Base-by-base conservation (phyloP, 495 filamentous ascomycete species). In the Daldinia childiae region DNA sequence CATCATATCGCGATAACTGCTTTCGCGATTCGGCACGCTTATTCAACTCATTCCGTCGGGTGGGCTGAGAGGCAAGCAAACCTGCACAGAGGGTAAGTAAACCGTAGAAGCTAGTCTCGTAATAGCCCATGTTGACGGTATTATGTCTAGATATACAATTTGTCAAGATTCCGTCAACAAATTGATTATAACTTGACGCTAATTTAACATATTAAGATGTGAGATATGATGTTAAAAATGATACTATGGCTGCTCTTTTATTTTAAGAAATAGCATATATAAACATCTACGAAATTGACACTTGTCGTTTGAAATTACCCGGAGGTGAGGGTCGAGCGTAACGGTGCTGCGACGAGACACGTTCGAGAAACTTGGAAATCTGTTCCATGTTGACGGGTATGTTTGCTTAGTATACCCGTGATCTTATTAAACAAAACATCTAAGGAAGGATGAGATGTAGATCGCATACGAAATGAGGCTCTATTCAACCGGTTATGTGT, bases 261-360 rank as follows among this genome's bases (percentile, higher is more conserved):
- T 60, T 27, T 60, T 32, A 27, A 36, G 55, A 29, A 36, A 64
- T 36, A 54, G 63, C 66, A 58, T 9, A 12, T 9, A 36, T 11
- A 36, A 57, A 57, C 7, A 57, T 1, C 15, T 6, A 36, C 6
- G 30, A 17, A 36, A 36, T 66, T 77, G 75, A 75, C 73, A 77
- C 75, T 73, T 77, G 75, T 77, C 64, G 67, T 75, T 77, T 77
- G 58, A 54, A 62, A 75, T 77, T 77, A 77, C 56, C 75, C 75
- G 75, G 75, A 60, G n/a, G 39, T 41, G 62, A 66, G 62, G 72
- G 73, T 65, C 66, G 74, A 74, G 72, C 72, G 64, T 39, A 34
- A 56, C 61, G 38, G 38, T 27, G 55, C 60, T 74, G 72, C 60
- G 72, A 74, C 72, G 52, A 68, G 24, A 66, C 38, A 27, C 38